phyloP scores from a whole-genome alignment of 768 basidiomycete genomes.

The Pisolithus orientalis region DNA sequence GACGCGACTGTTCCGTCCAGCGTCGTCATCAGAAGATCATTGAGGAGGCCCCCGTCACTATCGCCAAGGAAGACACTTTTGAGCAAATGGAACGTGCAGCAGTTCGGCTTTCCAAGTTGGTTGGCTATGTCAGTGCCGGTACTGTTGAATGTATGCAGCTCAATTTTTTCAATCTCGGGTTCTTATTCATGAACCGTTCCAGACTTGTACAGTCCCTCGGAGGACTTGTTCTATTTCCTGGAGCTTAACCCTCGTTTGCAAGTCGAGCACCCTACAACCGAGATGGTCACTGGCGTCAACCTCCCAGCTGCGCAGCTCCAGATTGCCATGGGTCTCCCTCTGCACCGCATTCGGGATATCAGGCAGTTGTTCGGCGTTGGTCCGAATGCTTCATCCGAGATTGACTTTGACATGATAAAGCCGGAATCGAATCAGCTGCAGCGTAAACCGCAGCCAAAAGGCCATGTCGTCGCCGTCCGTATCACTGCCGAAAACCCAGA shows the following conservation, averaged over 20 bases:
- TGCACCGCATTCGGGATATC: conserved; percentile 94
- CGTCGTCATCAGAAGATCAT: conserved; percentile 99
- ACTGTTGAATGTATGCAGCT: conserved; percentile 84
- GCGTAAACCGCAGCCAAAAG: conserved; percentile 93
- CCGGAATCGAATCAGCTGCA: conserved; percentile 85
- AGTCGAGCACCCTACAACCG: conserved; percentile 99
- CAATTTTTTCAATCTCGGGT: conserved; percentile 3
- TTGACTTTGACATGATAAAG: conserved; percentile 93
- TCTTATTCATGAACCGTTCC: conserved; percentile 4
- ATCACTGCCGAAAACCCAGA: conserved; percentile 99
- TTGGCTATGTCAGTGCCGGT: conserved; percentile 98
- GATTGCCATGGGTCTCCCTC: conserved; percentile 95
- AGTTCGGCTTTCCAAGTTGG: conserved; percentile 97
- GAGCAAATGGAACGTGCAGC: conserved; percentile 99
- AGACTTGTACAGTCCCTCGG: conserved; percentile 93
- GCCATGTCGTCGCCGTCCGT: conserved; percentile 97
- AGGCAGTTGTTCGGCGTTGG: conserved; percentile 93
- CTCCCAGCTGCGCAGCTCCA: conserved; percentile 96
- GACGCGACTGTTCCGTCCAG: conserved; percentile 98
- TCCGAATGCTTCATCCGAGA: conserved; percentile 82
- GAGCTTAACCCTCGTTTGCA: conserved; percentile 99
- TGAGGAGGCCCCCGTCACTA: conserved; percentile 98
- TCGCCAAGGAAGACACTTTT: conserved; percentile 86
- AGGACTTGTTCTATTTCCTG: conserved; percentile 95
- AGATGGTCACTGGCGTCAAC: conserved; percentile 99